These are phyloP conservation scores for Boechera stricta DNA, from an alignment of 345 rosid genomes.

Conservation along the genomic window DNA sequence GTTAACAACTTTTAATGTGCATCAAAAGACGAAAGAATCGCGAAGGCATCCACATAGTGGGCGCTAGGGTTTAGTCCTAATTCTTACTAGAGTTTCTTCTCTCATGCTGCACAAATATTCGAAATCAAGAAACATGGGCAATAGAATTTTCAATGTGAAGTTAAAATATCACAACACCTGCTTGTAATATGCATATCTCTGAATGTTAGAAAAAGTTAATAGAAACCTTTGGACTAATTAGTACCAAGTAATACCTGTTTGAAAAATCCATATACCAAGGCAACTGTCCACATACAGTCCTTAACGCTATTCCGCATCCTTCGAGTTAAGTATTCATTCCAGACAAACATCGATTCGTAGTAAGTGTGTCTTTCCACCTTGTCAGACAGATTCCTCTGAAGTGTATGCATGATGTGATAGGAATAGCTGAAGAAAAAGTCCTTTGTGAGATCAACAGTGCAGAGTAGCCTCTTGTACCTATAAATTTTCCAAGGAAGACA, in stretches of 20 bases:
- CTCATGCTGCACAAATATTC: slow-evolving; percentile 1
- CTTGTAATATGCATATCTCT: slow-evolving; percentile 15
- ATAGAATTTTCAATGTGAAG: neutral
- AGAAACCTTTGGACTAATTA: slow-evolving; percentile 2
- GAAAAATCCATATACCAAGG: slow-evolving; percentile 92
- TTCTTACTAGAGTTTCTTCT: slow-evolving; percentile 20
- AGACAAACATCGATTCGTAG: slow-evolving; percentile 87
- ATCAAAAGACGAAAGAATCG: neutral
- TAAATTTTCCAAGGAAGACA: slow-evolving; percentile 47
- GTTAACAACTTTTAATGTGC: slow-evolving; percentile 25
- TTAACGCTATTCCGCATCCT: slow-evolving; percentile 65
- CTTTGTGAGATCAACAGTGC: slow-evolving; percentile 90
- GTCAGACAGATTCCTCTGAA: slow-evolving; percentile 72
- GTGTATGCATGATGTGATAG: slow-evolving; percentile 79
- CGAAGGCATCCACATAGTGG: slow-evolving; percentile 14
- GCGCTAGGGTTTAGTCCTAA: slow-evolving; percentile 1
- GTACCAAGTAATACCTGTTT: slow-evolving; percentile 70
- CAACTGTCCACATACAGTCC: slow-evolving; percentile 88
- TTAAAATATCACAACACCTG: slow-evolving; percentile 14
- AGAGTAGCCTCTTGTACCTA: slow-evolving; percentile 97
- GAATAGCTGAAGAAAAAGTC: slow-evolving; percentile 99
- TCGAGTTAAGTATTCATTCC: slow-evolving; percentile 92
- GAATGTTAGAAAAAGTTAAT: neutral
- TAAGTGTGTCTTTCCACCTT: slow-evolving; percentile 53
- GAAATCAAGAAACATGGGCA: slow-evolving; percentile 21